Base-by-base conservation (phyloP, 2,329 filamentous ascomycete genomes). In the Microdochium nivale region DNA sequence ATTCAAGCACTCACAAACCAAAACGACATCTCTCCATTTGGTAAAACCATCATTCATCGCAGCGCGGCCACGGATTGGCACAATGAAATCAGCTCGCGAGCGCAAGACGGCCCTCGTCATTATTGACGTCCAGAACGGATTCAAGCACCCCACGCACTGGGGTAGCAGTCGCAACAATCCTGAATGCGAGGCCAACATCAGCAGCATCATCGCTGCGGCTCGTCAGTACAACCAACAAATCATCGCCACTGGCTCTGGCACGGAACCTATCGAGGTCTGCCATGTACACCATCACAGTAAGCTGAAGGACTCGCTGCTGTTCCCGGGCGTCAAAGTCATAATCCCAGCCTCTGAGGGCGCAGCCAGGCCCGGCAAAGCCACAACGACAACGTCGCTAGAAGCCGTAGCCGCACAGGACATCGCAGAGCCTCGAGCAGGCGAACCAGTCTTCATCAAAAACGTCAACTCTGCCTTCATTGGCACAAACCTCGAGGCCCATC, bases 391-490 rank as follows among this genome's bases (percentile, higher is more conserved):
- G 10, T 21, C 56, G 5, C 62, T 66, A 2, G 58, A 65, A 2
- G 63, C 63, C 47, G 61, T 71, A 47, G 60, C 66, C 1, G 55
- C 54, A 2, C 60, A 55, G 51, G 53, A 49, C 1, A 60, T 58
- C 13, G 62, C 60, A 0, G 55, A 56, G 3, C 60, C 67, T 1
- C 55, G 62, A 24, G 59, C 58, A 2, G 64, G 58, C 4, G 73
- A 77, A 53, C 54, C 61, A 3, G 57, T 74, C 0, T 64, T 73
- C 35, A 65, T 62, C 60, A 77, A 78, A 53, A 59, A 59, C 7
- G 71, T 75, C 40, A 76, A 76, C 56, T 75, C 72, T 1, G 64
- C 65, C 0, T 76, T 77, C 53, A 67, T 76, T 47, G 72, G 70
- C 3, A 75, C 73, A 1, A 56, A 64, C 0, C 64, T 77, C 9